Base-by-base conservation (phyloP, 768 basidiomycete species). In the Jaapia argillacea region DNA sequence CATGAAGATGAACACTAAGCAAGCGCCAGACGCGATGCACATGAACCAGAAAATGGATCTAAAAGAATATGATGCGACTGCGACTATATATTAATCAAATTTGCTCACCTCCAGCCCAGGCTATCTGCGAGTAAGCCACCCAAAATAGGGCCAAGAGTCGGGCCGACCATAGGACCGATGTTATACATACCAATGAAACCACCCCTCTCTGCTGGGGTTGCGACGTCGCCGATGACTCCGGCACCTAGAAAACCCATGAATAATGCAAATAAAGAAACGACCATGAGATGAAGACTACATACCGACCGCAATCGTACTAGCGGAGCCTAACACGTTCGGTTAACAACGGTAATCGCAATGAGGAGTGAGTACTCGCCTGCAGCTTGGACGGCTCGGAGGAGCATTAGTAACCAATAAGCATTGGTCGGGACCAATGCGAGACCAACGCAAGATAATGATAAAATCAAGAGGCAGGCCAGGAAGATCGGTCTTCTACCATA, bases 321-420 rank as follows among this genome's bases (percentile, higher is more conserved):
- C 83, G 2, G 81, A 85, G 1, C 88, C n/a, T n/a, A n/a, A n/a
- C n/a, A n/a, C n/a, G n/a, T n/a, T n/a, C n/a, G n/a, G n/a, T n/a
- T n/a, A n/a, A n/a, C n/a, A n/a, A n/a, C n/a, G n/a, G n/a, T n/a
- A n/a, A n/a, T n/a, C n/a, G n/a, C n/a, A n/a, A n/a, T n/a, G n/a
- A n/a, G n/a, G n/a, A n/a, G n/a, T n/a, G n/a, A n/a, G n/a, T n/a
- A n/a, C n/a, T n/a, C n/a, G n/a, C n/a, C 87, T 2, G 79, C 71
- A 2, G 84, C 79, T 65, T 91, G 88, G 2, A 90, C 27, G 47
- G 82, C 85, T 21, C 89, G 74, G n/a, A 92, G 69, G 13, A 91
- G 51, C 65, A 91, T 71, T 7, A 91, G 64, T 4, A 87, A 62
- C 85, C 85, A 90, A 56, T 85, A 91, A 3, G 70, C 81, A 3